Base-by-base conservation (phyloP, 2,329 filamentous ascomycete species). In the Tolypocladium ovalisporum region DNA sequence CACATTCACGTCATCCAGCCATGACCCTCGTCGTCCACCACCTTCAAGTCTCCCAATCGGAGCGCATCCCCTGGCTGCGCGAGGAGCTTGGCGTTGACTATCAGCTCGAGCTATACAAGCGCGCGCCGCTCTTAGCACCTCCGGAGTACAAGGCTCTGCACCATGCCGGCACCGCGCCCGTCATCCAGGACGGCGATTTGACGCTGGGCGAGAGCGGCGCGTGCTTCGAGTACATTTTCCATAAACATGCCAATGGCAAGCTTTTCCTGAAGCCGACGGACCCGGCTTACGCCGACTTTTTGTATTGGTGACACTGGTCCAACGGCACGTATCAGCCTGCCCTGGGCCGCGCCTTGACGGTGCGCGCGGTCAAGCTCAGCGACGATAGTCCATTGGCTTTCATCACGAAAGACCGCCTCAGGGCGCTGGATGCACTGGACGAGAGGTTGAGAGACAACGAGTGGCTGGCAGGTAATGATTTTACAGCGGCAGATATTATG, bases 41-140 rank as follows among this genome's bases (percentile, higher is more conserved):
- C 62, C 76, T 83, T n/a, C 71, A 75, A 52, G 63, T 75, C 66
- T 83, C 81, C 13, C 83, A 87, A 66, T 85, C 83, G 39, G 84
- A 87, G 66, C 82, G 85, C 44, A 75, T 87, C 55, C 71, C 80
- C 64, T 87, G 81, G 78, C 78, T 87, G 52, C 82, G 82, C 66
- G 84, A 88, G 67, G 85, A 88, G 67, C 79, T 87, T 22, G 68
- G 70, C 53, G 68, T 88, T 55, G 65, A 73, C 2, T 87, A 87
- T 10, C 17, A 51, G 27, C 47, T 51, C 17, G 34, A 34, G 17
- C 17, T 34, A 13, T 51, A 51, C 17, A 32, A 51, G 17, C 47
- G 47, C 1, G 47, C 47, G 4, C 47, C 47, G 17, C 27, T 51
- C 9, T 17, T 51, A 9, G 47, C 47, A n/a, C 47, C 47, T 3